These are phyloP conservation scores for Fusarium guadeloupense DNA, from an alignment of 2,329 filamentous ascomycete species.

Conservation along the genomic window DNA sequence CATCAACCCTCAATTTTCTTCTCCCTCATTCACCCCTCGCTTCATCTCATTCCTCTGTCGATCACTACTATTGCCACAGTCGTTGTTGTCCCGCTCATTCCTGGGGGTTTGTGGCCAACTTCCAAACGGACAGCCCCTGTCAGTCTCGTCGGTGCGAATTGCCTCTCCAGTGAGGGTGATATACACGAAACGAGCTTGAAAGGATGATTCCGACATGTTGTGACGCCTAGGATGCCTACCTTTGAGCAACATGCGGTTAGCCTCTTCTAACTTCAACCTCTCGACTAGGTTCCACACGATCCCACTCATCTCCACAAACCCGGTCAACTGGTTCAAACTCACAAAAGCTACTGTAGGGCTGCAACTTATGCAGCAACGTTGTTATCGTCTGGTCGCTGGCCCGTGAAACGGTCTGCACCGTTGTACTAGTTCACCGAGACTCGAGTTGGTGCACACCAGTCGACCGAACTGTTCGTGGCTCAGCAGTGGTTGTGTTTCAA, in stretches of 20 bases:
- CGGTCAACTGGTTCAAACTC: conserved; percentile 35
- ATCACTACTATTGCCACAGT: conserved; percentile 27
- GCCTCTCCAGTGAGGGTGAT: conserved; percentile 1
- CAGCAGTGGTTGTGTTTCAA: conserved; percentile 9
- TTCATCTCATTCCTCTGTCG: conserved; percentile 22
- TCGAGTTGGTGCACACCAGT: background rate
- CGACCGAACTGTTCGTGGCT: background rate
- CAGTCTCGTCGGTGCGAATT: background rate
- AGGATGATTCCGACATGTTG: background rate
- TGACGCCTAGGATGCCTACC: conserved; percentile 1
- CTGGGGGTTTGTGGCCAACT: conserved; percentile 21
- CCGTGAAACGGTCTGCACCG: conserved; percentile 16
- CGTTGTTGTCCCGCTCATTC: conserved; percentile 31
- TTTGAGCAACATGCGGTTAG: conserved; percentile 23
- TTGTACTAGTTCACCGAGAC: conserved; percentile 3
- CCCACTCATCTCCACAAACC: conserved; percentile 39
- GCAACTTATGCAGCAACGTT: conserved; percentile 32
- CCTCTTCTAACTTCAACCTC: conserved; percentile 21
- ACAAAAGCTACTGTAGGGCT: conserved; percentile 38
- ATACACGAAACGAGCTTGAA: background rate
- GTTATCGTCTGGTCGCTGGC: background rate
- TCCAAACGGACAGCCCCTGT: conserved; percentile 1
- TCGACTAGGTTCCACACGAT: conserved; percentile 33
- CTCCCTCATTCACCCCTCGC: conserved; percentile 12
- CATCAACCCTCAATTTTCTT: conserved; percentile 2